Base-by-base conservation (phyloP, 495 filamentous ascomycete species). In the Hypomontagnella submonticulosa region DNA sequence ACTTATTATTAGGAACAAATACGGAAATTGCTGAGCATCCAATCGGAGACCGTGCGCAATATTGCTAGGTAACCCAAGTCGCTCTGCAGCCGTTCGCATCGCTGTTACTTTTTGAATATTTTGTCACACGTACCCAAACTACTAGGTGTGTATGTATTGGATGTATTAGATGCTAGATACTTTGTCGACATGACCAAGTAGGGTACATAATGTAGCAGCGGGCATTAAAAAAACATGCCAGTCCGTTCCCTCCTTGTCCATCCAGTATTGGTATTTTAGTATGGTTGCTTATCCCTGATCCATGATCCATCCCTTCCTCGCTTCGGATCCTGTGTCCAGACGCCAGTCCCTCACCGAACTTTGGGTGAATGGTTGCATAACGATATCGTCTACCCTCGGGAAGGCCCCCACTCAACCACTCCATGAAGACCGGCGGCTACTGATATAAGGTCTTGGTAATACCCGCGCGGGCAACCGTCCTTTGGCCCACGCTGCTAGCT, bases 341-440 rank as follows among this genome's bases (percentile, higher is more conserved):
- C 50, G 16, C 66, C 66, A 64, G 55, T 51, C 66, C 57, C 60
- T 69, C 66, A 69, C 66, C 66, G 66, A 69, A 57, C 19, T 51
- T 27, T 61, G 42, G 8, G 34, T 20, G 52, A 20, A 52, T 63
- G 56, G 50, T 60, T 64, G 55, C 66, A 69, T 64, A 37, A 30
- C 40, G 36, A 23, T 54, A 38, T 59, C 65, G 42, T 16, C 30
- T 51, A 27, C 19, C 41, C 20, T 55, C 49, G 49, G 53, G 37
- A 44, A 8, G 15, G 32, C 66, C 66, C 66, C 66, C 66, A 69
- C 66, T 43, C 36, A 34, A 38, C 43, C 53, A 43, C 19, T 41
- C 3, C 23, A 69, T 37, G 36, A 19, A 41, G 48, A 46, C 42
- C 51, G 42, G 23, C 41, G 18, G 11, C 6, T 15, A 40, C 19